Base-by-base conservation (phyloP, 345 rosid species). In the Lumnitzera racemosa region DNA sequence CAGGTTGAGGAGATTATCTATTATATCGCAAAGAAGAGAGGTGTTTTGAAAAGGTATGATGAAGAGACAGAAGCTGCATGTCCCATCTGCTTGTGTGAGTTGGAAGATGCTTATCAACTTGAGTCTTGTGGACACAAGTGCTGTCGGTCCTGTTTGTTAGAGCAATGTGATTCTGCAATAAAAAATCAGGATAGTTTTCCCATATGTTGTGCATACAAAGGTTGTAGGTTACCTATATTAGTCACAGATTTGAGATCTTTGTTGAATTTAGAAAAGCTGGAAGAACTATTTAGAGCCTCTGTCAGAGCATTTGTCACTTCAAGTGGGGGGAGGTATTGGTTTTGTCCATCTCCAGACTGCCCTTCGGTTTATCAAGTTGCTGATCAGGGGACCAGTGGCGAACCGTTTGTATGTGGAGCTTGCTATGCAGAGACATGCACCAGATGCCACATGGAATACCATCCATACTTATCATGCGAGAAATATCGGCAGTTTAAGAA, bases 301-400 rank as follows among this genome's bases (percentile, higher is more conserved):
- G 51, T 92, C 51, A 81, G 80, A 57, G 74, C 83, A 46, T 86
- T 74, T 55, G 91, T 86, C 2, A 74, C 86, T 25, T 71, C 96
- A 0, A 87, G 96, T 53, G 68, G 77, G 46, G 90, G 86, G 15
- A 61, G 43, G 27, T 87, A 77, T 68, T 70, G 87, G 70, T 94
- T 89, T 68, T 91, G 96, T 76, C 83, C 98, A 9, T 84, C 96
- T 48, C 96, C 96, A 0, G 98, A 88, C 70, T 91, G 96, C 74
- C 89, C 84, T 24, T 85, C 94, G 2, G 72, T 91, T 47, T 91
- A 91, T 65, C 79, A 67, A 23, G 85, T 82, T 13, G 76, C 89
- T 23, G 78, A 65, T 14, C 61, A 72, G 41, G 74, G 51, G 16
- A 70, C 63, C 11, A 50, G 17, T 0, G 71, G 72, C 1, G 85